A percentile compares a stretch with the other conserved stretches of the same genome.
Evolutionary conservation across 2,329 filamentous ascomycete species (phyloP).

Genomic region (Paramyrothecium roridum): DNA sequence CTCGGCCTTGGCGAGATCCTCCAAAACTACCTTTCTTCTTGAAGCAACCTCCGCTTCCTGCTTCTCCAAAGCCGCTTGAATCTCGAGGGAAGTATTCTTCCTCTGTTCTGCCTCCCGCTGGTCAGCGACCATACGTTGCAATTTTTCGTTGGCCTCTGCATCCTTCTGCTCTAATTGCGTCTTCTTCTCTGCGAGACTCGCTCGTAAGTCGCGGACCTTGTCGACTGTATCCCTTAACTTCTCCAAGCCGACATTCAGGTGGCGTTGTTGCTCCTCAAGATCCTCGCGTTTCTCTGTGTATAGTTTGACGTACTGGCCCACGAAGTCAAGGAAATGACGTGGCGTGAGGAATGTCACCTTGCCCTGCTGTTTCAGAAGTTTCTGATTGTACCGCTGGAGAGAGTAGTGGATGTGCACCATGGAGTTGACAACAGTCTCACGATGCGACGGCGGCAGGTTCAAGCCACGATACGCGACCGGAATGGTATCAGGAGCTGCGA

Average conservation of each 20-base stretch:
- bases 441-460: conserved; percentile 79
- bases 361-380: conserved; percentile 86
- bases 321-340: conserved; percentile 95
- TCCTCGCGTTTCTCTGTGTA: conserved; percentile 99
- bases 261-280: conserved; percentile 95
- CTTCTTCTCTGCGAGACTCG: conserved; percentile 92
- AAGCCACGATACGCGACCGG: conserved; percentile 90
- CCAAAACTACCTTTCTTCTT: conserved; percentile 78
- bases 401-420: conserved; percentile 99
- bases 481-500: conserved; percentile 82
- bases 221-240: conserved; percentile 96
- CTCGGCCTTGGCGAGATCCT: conserved; percentile 86
- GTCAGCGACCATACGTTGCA: conserved; percentile 95
- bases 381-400: conserved; percentile 82
- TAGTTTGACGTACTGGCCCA: conserved; percentile 93
- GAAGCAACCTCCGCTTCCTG: conserved; percentile 85
- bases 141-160: conserved; percentile 91
- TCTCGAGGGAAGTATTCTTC: conserved; percentile 82
- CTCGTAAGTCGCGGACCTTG: conserved; percentile 89
- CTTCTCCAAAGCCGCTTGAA: conserved; percentile 81
- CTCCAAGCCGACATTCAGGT: conserved; percentile 96
- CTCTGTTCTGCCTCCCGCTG: conserved; percentile 92
- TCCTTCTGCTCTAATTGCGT: conserved; percentile 90
- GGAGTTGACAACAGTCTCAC: conserved; percentile 89
- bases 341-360: conserved; percentile 92